These are phyloP conservation scores for Colletotrichum lindemuthianum DNA, from an alignment of 2,329 filamentous ascomycete species.

Conservation along the genomic window DNA sequence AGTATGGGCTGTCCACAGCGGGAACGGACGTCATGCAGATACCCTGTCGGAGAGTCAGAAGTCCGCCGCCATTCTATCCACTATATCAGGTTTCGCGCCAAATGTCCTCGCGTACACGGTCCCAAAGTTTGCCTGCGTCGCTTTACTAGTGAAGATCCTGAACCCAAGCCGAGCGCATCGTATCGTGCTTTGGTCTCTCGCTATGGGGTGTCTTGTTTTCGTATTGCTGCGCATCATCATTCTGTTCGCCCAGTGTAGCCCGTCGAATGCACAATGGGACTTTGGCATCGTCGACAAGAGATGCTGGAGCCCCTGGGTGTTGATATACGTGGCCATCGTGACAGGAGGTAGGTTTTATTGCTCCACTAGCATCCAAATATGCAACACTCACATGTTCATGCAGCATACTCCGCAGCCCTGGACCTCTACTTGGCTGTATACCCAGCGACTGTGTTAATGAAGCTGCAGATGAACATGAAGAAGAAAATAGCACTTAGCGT, in stretches of 20 bases:
- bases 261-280: constrained; percentile 40
- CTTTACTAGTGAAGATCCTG: constrained; percentile 41
- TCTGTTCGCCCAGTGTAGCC: constrained; percentile 40
- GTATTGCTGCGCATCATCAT: constrained; percentile 39
- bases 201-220: constrained; percentile 29
- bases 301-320: constrained; percentile 16
- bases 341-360: not conserved
- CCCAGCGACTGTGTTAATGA: constrained; percentile 38
- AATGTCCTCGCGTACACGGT: constrained; percentile 42
- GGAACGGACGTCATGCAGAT: constrained; percentile 3
- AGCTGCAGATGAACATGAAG: constrained; percentile 38
- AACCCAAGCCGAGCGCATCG: constrained; percentile 38
- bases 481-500: constrained; percentile 41
- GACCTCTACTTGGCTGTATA: constrained; percentile 43
- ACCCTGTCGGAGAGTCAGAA: constrained; percentile 4
- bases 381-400: not conserved
- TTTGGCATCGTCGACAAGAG: constrained; percentile 7
- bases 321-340: constrained; percentile 5
- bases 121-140: constrained; percentile 43
- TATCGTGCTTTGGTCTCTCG: constrained; percentile 40
- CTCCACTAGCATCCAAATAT: not conserved
- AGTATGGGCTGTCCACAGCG: constrained; percentile 10
- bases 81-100: constrained; percentile 40
- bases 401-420: constrained; percentile 26
- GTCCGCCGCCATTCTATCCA: constrained; percentile 38